Conservation (phyloP, 225 moss, liverwort and hornwort species). For the Straminergon stramineum region DNA sequence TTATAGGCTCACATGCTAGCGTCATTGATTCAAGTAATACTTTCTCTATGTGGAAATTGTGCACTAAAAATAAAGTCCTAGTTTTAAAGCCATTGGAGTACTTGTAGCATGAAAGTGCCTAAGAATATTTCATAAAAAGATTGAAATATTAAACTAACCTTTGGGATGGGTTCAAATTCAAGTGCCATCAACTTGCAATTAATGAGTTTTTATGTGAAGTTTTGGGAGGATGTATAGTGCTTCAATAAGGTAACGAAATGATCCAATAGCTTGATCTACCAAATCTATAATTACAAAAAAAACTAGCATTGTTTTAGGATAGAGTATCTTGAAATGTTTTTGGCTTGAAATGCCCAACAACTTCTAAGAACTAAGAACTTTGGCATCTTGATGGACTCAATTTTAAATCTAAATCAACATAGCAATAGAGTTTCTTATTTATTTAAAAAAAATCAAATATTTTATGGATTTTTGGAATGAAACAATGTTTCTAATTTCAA, state of each 20-base stretch:
- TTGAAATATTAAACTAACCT: background rate
- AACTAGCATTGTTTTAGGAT: background rate
- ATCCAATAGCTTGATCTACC: background rate
- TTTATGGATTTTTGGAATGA: background rate
- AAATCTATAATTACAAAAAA: background rate
- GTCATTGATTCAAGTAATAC: background rate
- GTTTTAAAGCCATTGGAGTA: background rate
- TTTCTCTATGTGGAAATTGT: background rate
- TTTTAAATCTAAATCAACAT: background rate
- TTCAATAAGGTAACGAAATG: background rate
- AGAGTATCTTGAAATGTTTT: accelerated
- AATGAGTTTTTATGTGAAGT: background rate
- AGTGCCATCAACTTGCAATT: background rate
- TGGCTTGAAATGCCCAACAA: background rate
- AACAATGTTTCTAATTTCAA: background rate
- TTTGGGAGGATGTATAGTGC: background rate
- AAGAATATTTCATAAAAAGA: background rate
- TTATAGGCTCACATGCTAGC: too few species aligned
- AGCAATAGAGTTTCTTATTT: background rate
- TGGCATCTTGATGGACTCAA: background rate
- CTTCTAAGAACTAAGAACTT: background rate
- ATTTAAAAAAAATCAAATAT: background rate
- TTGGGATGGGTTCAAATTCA: background rate
- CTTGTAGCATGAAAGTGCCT: background rate
- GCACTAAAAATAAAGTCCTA: background rate